Base-by-base conservation (phyloP, 768 basidiomycete species). In the Termitomyces sp. region DNA sequence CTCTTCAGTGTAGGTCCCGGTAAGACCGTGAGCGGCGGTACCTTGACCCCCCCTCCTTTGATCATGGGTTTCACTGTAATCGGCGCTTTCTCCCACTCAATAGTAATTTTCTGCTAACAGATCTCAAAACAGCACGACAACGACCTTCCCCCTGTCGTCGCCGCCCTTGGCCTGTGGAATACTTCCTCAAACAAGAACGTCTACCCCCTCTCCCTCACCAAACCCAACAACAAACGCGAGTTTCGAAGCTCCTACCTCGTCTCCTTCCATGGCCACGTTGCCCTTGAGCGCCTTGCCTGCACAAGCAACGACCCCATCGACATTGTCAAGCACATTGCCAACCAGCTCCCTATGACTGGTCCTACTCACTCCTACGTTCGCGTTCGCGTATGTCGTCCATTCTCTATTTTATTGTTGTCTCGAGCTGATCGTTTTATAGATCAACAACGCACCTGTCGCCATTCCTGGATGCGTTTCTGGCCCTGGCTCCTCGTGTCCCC, bases 131-230 rank as follows among this genome's bases (percentile, higher is more conserved):
- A 80, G 79, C 79, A 80, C 66, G 78, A 80, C 65, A 80, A 79
- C 67, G 73, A 80, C 64, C 68, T 79, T 11, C 77, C 79, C 3
- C 77, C 79, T 1, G 65, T 80, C 22, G 68, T 79, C 8, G 70
- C 78, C 6, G 77, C 78, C 0, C 75, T 81, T 4, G 79, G 78
- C 0, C 63, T 81, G 7, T 79, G 77, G 78, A 80, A 80, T 66
- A 70, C 72, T 8, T 78, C 77, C 0, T 16, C 60, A 4, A 45
- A 61, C 2, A 52, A 39, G 2, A 68, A 64, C 8, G 71, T 78
- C n/a, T 78, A 74, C 58, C 78, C 78, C 3, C 72, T 80, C 20
- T 76, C 76, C 1, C 67, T 61, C 3, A 74, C 68, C 4, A 61
- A 55, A 12, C 75, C 73, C 0, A 67, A 75, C 59, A 53, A 72